A percentile compares a stretch with the other conserved stretches of the same genome.
These are phyloP conservation scores for Anethum foeniculum DNA, from an alignment of 140 eudicot genomes.

Conservation along the genomic window DNA sequence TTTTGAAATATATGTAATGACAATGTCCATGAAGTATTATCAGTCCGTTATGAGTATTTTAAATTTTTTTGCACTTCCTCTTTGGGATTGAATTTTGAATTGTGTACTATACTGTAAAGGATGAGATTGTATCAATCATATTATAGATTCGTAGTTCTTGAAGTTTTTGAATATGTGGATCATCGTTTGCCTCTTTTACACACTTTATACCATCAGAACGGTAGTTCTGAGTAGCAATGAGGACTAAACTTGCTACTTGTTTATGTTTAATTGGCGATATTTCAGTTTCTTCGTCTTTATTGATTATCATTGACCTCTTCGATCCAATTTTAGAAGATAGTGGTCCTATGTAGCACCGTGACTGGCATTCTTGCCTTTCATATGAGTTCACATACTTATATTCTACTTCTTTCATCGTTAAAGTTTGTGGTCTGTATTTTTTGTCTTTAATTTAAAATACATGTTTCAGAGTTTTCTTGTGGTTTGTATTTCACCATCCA, in stretches of 20 bases:
- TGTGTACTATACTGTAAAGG: neutral
- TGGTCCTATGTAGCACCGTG: neutral
- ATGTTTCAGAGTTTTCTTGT: neutral
- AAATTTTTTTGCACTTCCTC: neutral
- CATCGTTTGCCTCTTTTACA: neutral
- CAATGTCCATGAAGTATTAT: neutral
- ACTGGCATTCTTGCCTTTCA: neutral
- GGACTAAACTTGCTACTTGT: neutral
- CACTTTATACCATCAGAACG: neutral
- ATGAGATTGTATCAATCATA: neutral
- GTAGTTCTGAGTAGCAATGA: neutral
- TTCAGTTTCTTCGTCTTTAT: neutral
- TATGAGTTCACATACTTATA: neutral
- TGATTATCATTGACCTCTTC: neutral
- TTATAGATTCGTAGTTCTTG: neutral
- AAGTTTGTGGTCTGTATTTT: neutral
- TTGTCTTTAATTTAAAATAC: neutral
- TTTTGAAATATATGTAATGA: neutral
- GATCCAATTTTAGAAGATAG: neutral
- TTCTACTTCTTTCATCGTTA: neutral
- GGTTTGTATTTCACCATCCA: neutral
- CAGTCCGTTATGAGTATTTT: neutral
- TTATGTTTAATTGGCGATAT: neutral
- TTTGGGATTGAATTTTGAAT: neutral
- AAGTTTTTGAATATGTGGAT: neutral